Percentiles rank a stretch among this genome's conserved stretches.
These are phyloP conservation scores for Tulasnella sp. DNA, from an alignment of 768 basidiomycete genomes.

Conservation along the genomic window DNA sequence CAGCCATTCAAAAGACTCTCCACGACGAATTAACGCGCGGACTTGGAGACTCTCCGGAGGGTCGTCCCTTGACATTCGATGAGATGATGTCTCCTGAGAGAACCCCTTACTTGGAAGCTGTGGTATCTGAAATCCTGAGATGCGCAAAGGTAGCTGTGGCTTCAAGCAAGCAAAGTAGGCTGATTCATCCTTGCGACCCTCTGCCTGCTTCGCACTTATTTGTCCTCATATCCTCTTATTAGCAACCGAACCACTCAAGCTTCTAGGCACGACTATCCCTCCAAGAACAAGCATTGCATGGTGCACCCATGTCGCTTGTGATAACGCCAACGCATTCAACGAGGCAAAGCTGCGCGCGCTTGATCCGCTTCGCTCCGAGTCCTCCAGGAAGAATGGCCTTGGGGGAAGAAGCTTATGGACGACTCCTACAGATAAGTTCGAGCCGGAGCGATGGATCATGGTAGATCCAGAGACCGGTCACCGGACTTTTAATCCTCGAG, in stretches of 20 bases:
- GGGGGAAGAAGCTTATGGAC: background rate
- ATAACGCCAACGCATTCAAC: background rate
- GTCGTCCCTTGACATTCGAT: background rate
- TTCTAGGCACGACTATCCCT: background rate
- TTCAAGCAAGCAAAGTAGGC: background rate
- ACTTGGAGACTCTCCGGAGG: background rate
- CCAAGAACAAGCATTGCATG: background rate
- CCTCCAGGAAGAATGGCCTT: background rate
- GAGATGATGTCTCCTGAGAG: background rate
- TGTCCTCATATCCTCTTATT: background rate
- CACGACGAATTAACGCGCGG: background rate
- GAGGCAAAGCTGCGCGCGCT: background rate
- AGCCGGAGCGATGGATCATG: background rate
- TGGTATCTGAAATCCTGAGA: background rate
- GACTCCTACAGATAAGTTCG: background rate
- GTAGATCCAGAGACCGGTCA: background rate
- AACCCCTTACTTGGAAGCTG: conserved; percentile 3
- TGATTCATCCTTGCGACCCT: background rate
- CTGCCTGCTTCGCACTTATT: background rate
- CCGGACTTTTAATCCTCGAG: background rate
- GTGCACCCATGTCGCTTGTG: background rate
- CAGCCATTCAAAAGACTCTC: background rate
- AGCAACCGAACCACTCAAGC: background rate
- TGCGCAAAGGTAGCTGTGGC: background rate
- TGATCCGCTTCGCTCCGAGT: background rate